phyloP scores from a whole-genome alignment of 805 yeast species.

The Pichia eremophila region DNA sequence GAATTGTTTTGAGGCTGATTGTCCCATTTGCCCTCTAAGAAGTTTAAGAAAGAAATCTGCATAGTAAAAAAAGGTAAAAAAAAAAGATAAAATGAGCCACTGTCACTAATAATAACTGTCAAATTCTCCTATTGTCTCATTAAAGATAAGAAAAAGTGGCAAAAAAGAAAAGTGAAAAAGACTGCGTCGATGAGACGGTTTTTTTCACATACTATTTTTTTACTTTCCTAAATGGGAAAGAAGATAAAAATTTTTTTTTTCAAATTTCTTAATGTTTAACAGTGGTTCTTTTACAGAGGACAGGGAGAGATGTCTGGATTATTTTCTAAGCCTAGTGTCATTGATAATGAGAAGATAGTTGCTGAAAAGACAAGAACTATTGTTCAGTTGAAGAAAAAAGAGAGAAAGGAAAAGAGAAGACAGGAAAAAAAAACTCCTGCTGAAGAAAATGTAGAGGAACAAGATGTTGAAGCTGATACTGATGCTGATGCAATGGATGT shows the following conservation, averaged over 20 bases:
- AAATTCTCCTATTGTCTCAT: no score
- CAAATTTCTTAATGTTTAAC: no score
- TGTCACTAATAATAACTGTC: no score
- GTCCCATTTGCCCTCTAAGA: not conserved
- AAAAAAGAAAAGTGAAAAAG: no score
- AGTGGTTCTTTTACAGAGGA: not conserved
- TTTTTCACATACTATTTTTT: no score
- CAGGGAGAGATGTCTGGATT: conserved; percentile 15
- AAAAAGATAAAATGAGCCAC: no score
- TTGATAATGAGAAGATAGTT: conserved; percentile 28
- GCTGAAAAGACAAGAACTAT: conserved; percentile 20
- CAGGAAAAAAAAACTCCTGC: conserved; percentile 16
- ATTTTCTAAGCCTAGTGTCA: conserved; percentile 34
- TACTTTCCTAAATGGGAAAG: not conserved
- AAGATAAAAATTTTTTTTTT: no score
- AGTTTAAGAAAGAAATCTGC: no score
- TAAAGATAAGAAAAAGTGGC: no score
- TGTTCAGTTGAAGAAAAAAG: conserved; percentile 6
- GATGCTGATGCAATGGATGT: conserved; percentile 17
- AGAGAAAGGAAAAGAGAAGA: conserved; percentile 11
- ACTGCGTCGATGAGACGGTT: not conserved
- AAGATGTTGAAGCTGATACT: conserved; percentile 12
- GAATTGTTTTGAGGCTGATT: not conserved
- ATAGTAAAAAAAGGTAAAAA: no score
- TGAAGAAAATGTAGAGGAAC: conserved; percentile 13